These are phyloP conservation scores for Thielaviopsis populi DNA, from an alignment of 2,329 filamentous ascomycete species.

Conservation along the genomic window DNA sequence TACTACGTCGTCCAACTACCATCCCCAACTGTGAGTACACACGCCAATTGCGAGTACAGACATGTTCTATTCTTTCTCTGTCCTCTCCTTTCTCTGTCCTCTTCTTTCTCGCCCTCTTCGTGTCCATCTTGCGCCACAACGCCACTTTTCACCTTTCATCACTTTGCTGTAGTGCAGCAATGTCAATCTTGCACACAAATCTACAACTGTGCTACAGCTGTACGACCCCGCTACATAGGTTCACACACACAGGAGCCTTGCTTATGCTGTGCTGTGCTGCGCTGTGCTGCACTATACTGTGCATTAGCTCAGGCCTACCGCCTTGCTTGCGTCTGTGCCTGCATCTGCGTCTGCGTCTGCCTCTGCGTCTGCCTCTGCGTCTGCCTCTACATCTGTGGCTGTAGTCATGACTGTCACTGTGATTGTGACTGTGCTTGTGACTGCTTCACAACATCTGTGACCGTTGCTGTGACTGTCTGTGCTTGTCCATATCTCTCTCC, in stretches of 20 bases:
- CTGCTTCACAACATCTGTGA: not conserved
- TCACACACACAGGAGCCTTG: not conserved
- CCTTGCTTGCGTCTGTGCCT: not conserved
- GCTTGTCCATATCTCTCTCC: too few species aligned
- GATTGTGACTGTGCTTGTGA: not conserved
- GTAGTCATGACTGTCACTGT: not conserved
- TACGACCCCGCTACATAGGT: not conserved
- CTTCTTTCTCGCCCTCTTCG: not conserved
- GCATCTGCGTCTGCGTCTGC: not conserved
- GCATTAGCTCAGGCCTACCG: too few species aligned
- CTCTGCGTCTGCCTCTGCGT: not conserved
- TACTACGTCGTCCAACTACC: not conserved
- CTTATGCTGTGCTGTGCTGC: not conserved
- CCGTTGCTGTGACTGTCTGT: not conserved
- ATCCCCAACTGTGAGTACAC: not conserved
- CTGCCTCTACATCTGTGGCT: not conserved
- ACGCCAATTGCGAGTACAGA: not conserved
- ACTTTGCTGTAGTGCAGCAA: not conserved
- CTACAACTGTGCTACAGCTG: not conserved
- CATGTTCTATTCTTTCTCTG: not conserved
- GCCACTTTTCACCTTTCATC: not conserved
- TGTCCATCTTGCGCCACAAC: not conserved
- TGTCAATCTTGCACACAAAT: not conserved
- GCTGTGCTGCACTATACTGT: not conserved
- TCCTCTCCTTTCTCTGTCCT: not conserved